Evolutionary conservation across 2,329 filamentous ascomycete genomes (phyloP).

Genomic region (Gaeumannomyces sp.): DNA sequence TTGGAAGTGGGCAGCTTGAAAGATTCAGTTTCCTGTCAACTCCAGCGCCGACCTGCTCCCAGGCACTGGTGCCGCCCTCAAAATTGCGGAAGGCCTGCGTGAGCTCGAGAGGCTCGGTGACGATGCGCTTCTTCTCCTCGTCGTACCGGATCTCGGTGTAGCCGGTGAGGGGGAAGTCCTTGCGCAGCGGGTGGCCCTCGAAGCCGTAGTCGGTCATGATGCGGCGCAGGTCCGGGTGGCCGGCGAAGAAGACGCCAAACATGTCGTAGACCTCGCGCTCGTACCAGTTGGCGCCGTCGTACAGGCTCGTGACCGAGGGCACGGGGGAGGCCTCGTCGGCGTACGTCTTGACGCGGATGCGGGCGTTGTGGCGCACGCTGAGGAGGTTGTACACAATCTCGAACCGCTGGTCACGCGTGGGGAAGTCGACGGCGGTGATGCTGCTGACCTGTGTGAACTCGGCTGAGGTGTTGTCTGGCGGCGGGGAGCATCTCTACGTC

Average conservation of each 20-base stretch:
- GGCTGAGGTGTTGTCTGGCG: conserved; percentile 84
- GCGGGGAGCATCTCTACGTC: not conserved
- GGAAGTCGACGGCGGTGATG: conserved; percentile 93
- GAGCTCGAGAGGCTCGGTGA: conserved; percentile 94
- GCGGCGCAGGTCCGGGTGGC: conserved; percentile 88
- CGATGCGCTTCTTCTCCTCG: conserved; percentile 98
- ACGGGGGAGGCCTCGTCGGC: conserved; percentile 93
- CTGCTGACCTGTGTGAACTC: conserved; percentile 92
- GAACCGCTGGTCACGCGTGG: conserved; percentile 90
- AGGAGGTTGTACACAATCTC: conserved; percentile 98
- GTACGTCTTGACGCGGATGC: conserved; percentile 97
- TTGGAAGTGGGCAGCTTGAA: conserved; percentile 96
- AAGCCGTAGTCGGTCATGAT: conserved; percentile 99
- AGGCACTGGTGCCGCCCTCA: conserved; percentile 73
- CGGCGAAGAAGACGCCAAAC: conserved; percentile 94
- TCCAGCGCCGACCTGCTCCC: conserved; percentile 63
- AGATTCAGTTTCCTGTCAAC: conserved; percentile 68
- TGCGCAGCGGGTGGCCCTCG: conserved; percentile 92
- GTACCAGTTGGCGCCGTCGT: conserved; percentile 97
- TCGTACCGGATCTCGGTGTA: conserved; percentile 98
- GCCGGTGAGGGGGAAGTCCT: conserved; percentile 95
- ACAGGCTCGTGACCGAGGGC: conserved; percentile 78
- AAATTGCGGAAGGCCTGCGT: conserved; percentile 99
- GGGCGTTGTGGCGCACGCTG: conserved; percentile 90
- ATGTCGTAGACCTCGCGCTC: conserved; percentile 97